These are phyloP conservation scores for Falciphora oryzae DNA, from an alignment of 2,329 filamentous ascomycete genomes.

Conservation along the genomic window DNA sequence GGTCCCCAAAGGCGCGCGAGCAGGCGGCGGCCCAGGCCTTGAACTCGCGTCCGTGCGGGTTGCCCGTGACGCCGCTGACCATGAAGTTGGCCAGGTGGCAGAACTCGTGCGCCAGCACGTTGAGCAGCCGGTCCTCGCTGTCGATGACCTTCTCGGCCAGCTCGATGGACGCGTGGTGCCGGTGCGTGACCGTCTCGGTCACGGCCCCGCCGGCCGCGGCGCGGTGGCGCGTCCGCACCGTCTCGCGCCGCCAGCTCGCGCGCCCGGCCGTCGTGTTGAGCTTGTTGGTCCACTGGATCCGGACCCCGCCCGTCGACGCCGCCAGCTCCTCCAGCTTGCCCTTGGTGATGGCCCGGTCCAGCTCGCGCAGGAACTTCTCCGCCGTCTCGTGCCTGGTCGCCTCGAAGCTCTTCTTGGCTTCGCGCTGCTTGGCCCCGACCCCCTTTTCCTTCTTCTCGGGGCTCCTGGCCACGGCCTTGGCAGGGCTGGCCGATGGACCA, in stretches of 20 bases:
- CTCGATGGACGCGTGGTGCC: slow-evolving; percentile 73
- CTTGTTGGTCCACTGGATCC: slow-evolving; percentile 69
- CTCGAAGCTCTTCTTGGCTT: slow-evolving; percentile 56
- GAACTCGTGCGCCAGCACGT: slow-evolving; percentile 94
- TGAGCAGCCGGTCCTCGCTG: slow-evolving; percentile 69
- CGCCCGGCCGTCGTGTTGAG: slow-evolving; percentile 74
- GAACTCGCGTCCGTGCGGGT: slow-evolving; percentile 21
- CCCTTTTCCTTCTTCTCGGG: slow-evolving; percentile 25
- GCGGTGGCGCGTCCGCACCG: slow-evolving; percentile 29
- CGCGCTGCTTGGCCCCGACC: slow-evolving; percentile 27
- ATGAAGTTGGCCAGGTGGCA: slow-evolving; percentile 93
- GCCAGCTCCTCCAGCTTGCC: slow-evolving; percentile 55
- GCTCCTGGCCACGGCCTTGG: slow-evolving; percentile 7
- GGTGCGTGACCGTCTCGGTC: slow-evolving; percentile 24
- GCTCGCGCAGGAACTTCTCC: slow-evolving; percentile 56
- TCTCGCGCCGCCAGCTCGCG: slow-evolving; percentile 65
- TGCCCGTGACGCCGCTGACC: slow-evolving; percentile 49
- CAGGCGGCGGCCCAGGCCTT: slow-evolving; percentile 28
- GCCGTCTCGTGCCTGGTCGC: slow-evolving; percentile 57
- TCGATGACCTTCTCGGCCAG: slow-evolving; percentile 85
- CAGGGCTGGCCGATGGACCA: slow-evolving; percentile 11
- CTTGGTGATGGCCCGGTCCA: slow-evolving; percentile 60
- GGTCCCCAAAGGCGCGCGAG: slow-evolving; percentile 49
- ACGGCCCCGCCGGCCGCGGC: slow-evolving; percentile 16
- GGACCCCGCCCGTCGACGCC: slow-evolving; percentile 61